Evolutionary conservation across 1,284 basidiomycete genomes (phyloP).

Genomic region (Ganoderma sp.): DNA sequence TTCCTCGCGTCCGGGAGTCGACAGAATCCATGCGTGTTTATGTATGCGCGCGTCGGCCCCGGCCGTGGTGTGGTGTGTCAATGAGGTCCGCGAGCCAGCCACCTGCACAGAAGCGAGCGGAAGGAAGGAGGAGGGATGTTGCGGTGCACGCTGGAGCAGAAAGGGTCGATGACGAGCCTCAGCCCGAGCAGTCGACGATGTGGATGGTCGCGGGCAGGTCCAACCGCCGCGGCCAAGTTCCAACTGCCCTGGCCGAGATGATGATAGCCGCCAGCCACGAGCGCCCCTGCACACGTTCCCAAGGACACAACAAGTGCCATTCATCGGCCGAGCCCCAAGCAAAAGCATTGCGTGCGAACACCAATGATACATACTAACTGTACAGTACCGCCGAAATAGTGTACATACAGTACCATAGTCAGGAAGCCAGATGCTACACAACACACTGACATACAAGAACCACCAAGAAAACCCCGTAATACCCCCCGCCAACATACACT

Average conservation of each 20-base stretch:
- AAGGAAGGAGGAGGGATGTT: not conserved
- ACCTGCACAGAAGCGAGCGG: not conserved
- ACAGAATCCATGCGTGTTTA: slow-evolving; percentile 24
- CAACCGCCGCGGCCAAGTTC: too few species aligned
- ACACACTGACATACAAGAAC: not conserved
- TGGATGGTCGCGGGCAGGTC: not conserved
- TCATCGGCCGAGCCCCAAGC: not conserved
- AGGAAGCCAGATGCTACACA: not conserved
- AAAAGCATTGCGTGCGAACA: not conserved
- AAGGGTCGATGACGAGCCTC: not conserved
- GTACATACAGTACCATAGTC: not conserved
- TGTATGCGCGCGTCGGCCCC: not conserved
- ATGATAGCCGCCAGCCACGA: not conserved
- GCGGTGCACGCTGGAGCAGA: not conserved
- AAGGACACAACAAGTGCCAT: not conserved
- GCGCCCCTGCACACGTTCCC: not conserved
- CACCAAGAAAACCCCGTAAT: slow-evolving; percentile 2
- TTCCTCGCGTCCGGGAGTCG: slow-evolving; percentile 28
- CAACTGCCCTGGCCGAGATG: too few species aligned
- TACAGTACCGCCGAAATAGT: not conserved
- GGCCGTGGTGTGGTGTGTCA: not conserved
- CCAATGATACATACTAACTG: not conserved
- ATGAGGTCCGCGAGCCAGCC: not conserved
- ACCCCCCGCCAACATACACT: not conserved
- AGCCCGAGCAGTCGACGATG: too few species aligned